Evolutionary conservation across 805 yeast species (phyloP), one percentile per base, ranked within the genome.

Genomic region (Yarrowia osloensis): DNA sequence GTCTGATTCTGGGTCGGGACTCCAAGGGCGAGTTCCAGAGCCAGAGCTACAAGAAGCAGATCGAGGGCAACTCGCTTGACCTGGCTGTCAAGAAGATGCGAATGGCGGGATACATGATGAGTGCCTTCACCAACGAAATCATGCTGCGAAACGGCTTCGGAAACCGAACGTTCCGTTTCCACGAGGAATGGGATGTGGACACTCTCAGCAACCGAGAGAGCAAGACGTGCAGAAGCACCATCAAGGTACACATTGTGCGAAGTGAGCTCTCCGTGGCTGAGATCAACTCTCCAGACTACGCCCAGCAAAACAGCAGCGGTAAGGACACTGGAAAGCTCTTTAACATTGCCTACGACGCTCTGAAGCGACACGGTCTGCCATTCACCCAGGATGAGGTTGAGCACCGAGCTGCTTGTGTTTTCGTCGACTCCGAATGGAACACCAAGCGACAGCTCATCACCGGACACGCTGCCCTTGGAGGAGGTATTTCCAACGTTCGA

Each of bases 381-480:
- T 86, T 86, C 67, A 73, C 77, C 4, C 77, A 77, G 17, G 71
- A 71, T 12, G 77, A 78, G 8, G 81, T 83, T 9, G 88, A 88
- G 1, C 83, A 83, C 2, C 90, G 90, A 72, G 96, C 95, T 24
- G 97, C 98, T 0, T 94, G 90, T 24, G 81, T 94, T 75, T 88
- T 86, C 71, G 75, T 92, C 71, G 99, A 95, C 77, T 82, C 96
- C 0, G 92, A 88, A 73, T 95, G 91, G 89, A 96, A 93, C 75
- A 76, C 79, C 1, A 72, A 77, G 47, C 77, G 78, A 35, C 80
- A 85, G 21, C 77, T 89, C 70, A 86, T 95, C 57, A 76, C 86
- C 40, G 91, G 91, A 1, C 98, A 95, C 78, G 98, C 98, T 1
- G 98, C 98, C 0, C 78, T 94, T 19, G 98, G 98, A 54, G 98